phyloP scores from a whole-genome alignment of 306 rosid genomes.

The Rosa persica region DNA sequence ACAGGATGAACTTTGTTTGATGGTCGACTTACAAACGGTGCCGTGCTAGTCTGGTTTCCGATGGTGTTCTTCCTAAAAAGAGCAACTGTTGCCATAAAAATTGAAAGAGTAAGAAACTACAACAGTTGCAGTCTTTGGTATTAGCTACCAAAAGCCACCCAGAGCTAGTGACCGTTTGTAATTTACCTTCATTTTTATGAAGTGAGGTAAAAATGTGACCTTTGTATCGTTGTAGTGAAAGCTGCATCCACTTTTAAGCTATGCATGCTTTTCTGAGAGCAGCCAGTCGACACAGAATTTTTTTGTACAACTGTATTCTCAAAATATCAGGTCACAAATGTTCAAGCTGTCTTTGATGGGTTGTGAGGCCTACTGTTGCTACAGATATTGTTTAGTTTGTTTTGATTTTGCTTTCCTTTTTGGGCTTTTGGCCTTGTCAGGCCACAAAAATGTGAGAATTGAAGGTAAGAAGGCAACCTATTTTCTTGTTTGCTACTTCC shows the following conservation, averaged over 20 bases:
- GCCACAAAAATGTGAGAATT: neutral
- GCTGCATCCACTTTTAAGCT: neutral
- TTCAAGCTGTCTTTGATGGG: neutral
- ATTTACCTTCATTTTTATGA: neutral
- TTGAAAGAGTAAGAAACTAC: neutral
- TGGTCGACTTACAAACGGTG: neutral
- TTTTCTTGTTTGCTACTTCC: neutral
- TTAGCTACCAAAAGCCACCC: neutral
- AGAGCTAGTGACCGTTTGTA: neutral
- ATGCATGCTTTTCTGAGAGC: neutral
- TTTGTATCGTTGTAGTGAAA: neutral
- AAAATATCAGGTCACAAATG: neutral
- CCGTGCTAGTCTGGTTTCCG: neutral
- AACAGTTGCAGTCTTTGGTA: neutral
- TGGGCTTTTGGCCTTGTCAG: neutral
- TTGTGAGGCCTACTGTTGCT: neutral
- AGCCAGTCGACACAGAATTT: neutral
- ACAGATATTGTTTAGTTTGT: neutral
- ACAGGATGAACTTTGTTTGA: constrained; percentile 67
- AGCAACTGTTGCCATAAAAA: neutral
- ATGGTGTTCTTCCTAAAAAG: neutral
- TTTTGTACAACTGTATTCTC: neutral
- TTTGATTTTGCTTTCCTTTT: neutral
- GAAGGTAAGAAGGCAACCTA: no score
- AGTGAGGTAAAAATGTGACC: neutral